Percentiles rank a stretch among this genome's conserved stretches.
Evolutionary conservation across 1,284 basidiomycete genomes (phyloP).

Genomic region (Puccinia novopanici): DNA sequence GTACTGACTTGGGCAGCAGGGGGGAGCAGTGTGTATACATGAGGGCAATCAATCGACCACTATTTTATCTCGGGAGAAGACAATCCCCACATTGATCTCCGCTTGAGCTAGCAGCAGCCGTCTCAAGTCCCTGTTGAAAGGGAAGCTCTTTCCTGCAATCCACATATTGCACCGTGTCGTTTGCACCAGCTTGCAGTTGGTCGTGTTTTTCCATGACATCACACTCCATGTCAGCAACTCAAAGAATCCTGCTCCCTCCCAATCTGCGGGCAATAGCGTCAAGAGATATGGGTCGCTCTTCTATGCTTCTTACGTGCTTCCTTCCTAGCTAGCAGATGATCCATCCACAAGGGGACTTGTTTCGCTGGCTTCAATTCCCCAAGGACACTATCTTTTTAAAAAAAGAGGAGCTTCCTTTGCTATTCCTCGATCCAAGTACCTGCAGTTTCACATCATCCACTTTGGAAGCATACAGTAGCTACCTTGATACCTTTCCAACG

Average conservation of each 20-base stretch:
- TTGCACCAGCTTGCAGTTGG: neutral
- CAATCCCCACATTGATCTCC: neutral
- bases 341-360: constrained; percentile 1
- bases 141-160: neutral
- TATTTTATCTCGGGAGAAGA: neutral
- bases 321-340: neutral
- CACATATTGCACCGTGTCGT: neutral
- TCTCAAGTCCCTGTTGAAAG: neutral
- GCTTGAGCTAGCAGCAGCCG: neutral
- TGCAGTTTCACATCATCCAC: neutral
- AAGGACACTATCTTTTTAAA: neutral
- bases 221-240: neutral
- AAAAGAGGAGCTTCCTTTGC: neutral
- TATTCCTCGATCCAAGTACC: neutral
- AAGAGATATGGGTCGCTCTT: neutral
- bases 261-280: neutral
- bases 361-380: neutral
- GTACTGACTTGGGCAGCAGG: neutral
- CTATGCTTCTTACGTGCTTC: neutral
- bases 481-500: neutral
- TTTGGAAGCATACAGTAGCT: neutral
- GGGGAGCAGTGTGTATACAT: neutral
- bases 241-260: neutral
- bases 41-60: neutral
- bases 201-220: neutral